Conservation (phyloP, 192 early-diverging fungal species). For the Linnemannia hyalina region DNA sequence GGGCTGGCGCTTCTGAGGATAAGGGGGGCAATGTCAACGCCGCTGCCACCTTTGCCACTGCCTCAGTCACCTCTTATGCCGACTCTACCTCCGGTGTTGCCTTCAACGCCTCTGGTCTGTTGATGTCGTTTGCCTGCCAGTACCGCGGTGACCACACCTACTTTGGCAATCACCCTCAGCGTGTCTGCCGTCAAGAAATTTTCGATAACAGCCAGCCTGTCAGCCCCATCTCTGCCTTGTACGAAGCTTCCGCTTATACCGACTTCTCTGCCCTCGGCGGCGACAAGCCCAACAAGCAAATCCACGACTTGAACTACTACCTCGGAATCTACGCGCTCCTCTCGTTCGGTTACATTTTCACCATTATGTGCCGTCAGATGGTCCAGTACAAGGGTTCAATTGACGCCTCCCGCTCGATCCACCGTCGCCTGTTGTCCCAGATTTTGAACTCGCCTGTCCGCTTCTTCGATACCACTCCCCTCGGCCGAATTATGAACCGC, state of each 20-base stretch:
- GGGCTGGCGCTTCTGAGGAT: constrained; percentile 32
- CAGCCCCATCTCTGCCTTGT: constrained; percentile 42
- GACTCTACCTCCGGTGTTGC: constrained; percentile 24
- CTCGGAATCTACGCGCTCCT: constrained; percentile 74
- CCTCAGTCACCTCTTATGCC: constrained; percentile 28
- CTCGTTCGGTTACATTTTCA: constrained; percentile 36
- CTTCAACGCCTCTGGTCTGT: constrained; percentile 35
- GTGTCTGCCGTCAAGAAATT: constrained; percentile 47
- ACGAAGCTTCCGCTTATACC: constrained; percentile 2
- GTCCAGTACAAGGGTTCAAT: constrained; percentile 66
- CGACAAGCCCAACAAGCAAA: constrained; percentile 14
- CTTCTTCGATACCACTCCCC: constrained; percentile 79
- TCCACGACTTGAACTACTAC: constrained; percentile 64
- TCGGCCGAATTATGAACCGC: constrained; percentile 84
- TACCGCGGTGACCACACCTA: constrained; percentile 53
- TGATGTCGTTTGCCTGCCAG: constrained; percentile 56
- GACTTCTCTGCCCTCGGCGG: constrained; percentile 22
- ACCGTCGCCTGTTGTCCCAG: constrained; percentile 67
- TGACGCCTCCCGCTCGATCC: constrained; percentile 69
- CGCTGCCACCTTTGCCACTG: constrained; percentile 22
- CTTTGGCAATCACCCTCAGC: constrained; percentile 45
- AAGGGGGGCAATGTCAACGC: neutral
- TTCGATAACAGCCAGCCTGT: constrained; percentile 46
- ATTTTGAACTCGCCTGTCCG: constrained; percentile 54
- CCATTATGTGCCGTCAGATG: constrained; percentile 55